Evolutionary conservation across 2,329 filamentous ascomycete genomes (phyloP).

Genomic region (Apiospora aurea): DNA sequence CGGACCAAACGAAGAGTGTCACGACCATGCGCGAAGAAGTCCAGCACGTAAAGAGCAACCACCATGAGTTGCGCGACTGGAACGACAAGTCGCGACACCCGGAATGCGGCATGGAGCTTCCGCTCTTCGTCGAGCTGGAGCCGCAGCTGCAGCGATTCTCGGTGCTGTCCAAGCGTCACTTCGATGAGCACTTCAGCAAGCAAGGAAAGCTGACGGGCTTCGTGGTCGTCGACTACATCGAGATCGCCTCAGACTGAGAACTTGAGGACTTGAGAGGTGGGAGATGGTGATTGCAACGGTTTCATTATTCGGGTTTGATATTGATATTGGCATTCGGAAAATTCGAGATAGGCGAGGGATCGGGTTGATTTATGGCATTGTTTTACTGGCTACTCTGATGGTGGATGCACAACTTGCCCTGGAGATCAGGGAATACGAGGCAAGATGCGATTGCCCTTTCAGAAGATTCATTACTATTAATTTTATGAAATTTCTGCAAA

Average conservation of each 20-base stretch:
- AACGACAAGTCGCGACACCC: neutral
- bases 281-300: neutral
- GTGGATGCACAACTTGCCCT: no score
- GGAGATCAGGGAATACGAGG: no score
- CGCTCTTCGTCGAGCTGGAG: neutral
- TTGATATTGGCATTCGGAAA: neutral
- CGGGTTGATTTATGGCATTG: no score
- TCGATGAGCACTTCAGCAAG: neutral
- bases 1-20: neutral
- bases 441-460: no score
- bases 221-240: neutral
- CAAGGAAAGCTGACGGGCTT: slow-evolving; percentile 1
- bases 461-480: no score
- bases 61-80: neutral
- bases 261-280: neutral
- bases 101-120: neutral
- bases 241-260: neutral
- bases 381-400: no score
- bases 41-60: neutral
- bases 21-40: neutral
- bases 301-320: neutral
- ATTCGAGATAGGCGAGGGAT: no score
- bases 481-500: no score
- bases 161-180: neutral
- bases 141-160: neutral